Evolutionary conservation across 345 rosid genomes (phyloP).

Genomic region (Eucalyptus sp.): DNA sequence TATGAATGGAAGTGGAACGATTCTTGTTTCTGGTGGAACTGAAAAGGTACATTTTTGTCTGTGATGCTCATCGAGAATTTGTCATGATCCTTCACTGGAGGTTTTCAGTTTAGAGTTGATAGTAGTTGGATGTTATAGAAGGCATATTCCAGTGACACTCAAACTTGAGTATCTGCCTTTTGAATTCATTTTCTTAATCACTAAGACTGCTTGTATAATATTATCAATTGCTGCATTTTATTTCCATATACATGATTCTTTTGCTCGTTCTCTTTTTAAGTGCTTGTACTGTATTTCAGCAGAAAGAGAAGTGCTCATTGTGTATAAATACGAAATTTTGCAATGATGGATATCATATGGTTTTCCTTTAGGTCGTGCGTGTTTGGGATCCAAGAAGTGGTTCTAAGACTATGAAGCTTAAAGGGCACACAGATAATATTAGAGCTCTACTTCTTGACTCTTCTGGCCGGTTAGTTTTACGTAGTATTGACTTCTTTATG

Average conservation of each 20-base stretch:
- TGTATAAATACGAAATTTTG: background rate
- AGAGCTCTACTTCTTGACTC: conserved; percentile 88
- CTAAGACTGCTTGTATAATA: background rate
- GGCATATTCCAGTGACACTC: background rate
- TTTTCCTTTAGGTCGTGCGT: conserved; percentile 67
- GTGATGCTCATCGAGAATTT: background rate
- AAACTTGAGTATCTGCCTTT: background rate
- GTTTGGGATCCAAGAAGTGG: conserved; percentile 99
- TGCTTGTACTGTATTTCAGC: background rate
- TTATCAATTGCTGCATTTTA: background rate
- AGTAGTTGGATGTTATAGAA: background rate
- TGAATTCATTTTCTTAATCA: background rate
- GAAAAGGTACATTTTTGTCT: conserved; percentile 61
- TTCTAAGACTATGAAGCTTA: conserved; percentile 88
- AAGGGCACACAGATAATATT: conserved; percentile 95
- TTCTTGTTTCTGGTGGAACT: conserved; percentile 99
- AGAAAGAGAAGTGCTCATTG: background rate
- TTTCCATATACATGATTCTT: background rate
- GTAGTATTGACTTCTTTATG: background rate
- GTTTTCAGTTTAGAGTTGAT: background rate
- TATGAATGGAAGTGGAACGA: conserved; percentile 80
- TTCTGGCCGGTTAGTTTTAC: conserved; percentile 68
- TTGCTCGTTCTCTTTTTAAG: background rate
- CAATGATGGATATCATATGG: background rate
- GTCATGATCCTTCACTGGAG: background rate